These are phyloP conservation scores for Balansia obtecta DNA, from an alignment of 2,329 filamentous ascomycete genomes.

Conservation along the genomic window DNA sequence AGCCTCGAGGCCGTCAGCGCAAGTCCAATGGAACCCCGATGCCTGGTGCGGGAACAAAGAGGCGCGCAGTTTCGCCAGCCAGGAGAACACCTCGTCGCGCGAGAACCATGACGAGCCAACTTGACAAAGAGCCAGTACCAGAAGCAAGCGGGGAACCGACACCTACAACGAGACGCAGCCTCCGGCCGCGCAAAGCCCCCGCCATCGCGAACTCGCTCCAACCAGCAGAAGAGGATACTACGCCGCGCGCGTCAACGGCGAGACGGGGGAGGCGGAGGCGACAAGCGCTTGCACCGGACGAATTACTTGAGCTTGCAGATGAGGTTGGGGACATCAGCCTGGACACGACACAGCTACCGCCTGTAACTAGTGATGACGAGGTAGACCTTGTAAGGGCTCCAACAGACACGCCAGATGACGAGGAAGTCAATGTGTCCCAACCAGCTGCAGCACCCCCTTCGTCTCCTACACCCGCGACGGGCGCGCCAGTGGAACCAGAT, in stretches of 20 bases:
- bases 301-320: constrained; percentile 15
- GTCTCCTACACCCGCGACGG: constrained; percentile 5
- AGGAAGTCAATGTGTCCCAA: not conserved
- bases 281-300: constrained; percentile 15
- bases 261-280: constrained; percentile 10
- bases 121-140: constrained; percentile 14
- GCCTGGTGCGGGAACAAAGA: constrained; percentile 28
- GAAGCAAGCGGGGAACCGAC: constrained; percentile 17
- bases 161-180: constrained; percentile 17
- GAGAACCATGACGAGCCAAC: constrained; percentile 18
- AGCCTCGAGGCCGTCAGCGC: constrained; percentile 32
- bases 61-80: constrained; percentile 33
- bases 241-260: constrained; percentile 8
- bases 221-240: constrained; percentile 10
- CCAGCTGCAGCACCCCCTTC: constrained; percentile 2
- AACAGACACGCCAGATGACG: constrained; percentile 8
- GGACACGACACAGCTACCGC: constrained; percentile 6
- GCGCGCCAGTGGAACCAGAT: constrained; percentile 13
- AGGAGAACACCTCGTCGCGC: constrained; percentile 21
- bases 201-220: constrained; percentile 12
- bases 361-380: constrained; percentile 14
- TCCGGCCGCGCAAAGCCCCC: constrained; percentile 17
- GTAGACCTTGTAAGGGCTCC: constrained; percentile 18
- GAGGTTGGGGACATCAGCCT: constrained; percentile 10
- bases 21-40: constrained; percentile 40